A percentile compares a stretch with the other conserved stretches of the same genome.
phyloP scores from a whole-genome alignment of 2,329 filamentous ascomycete species.

The Paecilomyces dactylethromorphus region DNA sequence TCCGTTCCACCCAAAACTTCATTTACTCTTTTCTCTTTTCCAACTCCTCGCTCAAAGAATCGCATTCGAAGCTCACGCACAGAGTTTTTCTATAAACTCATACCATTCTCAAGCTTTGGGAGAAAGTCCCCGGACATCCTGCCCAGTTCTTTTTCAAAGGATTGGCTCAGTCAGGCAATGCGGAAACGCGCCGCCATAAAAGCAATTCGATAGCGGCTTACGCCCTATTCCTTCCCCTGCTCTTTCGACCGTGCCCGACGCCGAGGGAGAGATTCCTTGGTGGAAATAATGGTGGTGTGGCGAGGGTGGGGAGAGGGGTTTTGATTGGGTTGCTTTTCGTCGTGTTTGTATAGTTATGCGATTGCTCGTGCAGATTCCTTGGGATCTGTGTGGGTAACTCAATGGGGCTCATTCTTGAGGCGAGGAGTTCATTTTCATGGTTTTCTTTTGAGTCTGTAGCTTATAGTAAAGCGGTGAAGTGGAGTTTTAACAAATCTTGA shows the following conservation, averaged over 20 bases:
- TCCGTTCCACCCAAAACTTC: slow-evolving; percentile 13
- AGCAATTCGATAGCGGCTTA: slow-evolving; percentile 81
- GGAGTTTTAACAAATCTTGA: neutral
- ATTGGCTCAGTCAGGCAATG: slow-evolving; percentile 47
- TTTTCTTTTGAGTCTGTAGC: slow-evolving; percentile 46
- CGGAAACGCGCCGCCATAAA: slow-evolving; percentile 99
- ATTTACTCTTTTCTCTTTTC: slow-evolving; percentile 37
- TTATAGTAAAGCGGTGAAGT: slow-evolving; percentile 47
- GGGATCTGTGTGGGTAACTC: slow-evolving; percentile 67
- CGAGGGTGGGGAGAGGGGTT: slow-evolving; percentile 30
- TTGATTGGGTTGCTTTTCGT: slow-evolving; percentile 66
- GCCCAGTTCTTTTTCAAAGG: slow-evolving; percentile 33
- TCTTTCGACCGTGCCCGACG: slow-evolving; percentile 50
- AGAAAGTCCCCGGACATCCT: slow-evolving; percentile 99
- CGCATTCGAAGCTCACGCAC: slow-evolving; percentile 99
- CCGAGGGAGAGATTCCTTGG: slow-evolving; percentile 9
- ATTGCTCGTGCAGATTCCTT: slow-evolving; percentile 58
- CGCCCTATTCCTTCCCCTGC: slow-evolving; percentile 45
- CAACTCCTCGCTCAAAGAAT: slow-evolving; percentile 98
- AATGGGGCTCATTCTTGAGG: slow-evolving; percentile 99
- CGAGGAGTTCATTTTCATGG: slow-evolving; percentile 64
- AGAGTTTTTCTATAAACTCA: slow-evolving; percentile 48
- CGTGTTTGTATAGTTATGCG: slow-evolving; percentile 96
- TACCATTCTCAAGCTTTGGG: slow-evolving; percentile 69
- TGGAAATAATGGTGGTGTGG: slow-evolving; percentile 30